phyloP scores from a whole-genome alignment of 495 filamentous ascomycete species.

The Bombardia bombarda region DNA sequence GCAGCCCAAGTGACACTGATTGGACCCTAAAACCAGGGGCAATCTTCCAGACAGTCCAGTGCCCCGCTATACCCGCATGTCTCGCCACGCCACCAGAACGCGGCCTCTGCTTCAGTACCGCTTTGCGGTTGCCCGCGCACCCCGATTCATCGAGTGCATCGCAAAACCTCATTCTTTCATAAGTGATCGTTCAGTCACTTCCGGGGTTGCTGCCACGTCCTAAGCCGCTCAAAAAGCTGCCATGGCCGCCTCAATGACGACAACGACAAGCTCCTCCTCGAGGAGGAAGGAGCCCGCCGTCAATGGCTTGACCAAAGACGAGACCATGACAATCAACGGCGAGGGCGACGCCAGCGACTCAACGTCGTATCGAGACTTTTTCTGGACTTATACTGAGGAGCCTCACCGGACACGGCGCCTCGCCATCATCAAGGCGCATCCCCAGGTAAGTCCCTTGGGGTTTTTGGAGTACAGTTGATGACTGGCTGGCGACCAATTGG shows the following conservation, averaged over 20 bases:
- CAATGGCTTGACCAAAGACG: constrained; percentile 15
- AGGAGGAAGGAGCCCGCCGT: neutral
- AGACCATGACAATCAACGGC: constrained; percentile 3
- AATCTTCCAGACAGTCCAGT: too few species aligned
- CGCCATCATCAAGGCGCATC: constrained; percentile 97
- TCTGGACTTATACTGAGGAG: constrained; percentile 98
- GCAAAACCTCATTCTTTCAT: too few species aligned
- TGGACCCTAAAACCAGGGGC: too few species aligned
- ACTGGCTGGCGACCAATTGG: neutral
- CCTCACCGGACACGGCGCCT: constrained; percentile 84
- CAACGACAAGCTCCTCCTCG: neutral
- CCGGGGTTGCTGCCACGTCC: too few species aligned
- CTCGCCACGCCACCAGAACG: too few species aligned
- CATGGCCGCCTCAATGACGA: constrained; percentile 2
- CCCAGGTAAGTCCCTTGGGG: constrained; percentile 75
- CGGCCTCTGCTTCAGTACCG: too few species aligned
- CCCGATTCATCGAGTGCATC: too few species aligned
- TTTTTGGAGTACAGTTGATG: neutral
- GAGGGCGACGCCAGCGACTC: constrained; percentile 29
- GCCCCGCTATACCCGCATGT: too few species aligned
- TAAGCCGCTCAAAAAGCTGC: neutral
- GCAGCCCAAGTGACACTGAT: too few species aligned
- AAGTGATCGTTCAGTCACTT: too few species aligned
- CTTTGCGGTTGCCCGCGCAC: too few species aligned
- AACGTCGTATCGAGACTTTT: constrained; percentile 43